Base-by-base conservation (phyloP, 2,329 filamentous ascomycete species). In the Talaromyces funiculosus region DNA sequence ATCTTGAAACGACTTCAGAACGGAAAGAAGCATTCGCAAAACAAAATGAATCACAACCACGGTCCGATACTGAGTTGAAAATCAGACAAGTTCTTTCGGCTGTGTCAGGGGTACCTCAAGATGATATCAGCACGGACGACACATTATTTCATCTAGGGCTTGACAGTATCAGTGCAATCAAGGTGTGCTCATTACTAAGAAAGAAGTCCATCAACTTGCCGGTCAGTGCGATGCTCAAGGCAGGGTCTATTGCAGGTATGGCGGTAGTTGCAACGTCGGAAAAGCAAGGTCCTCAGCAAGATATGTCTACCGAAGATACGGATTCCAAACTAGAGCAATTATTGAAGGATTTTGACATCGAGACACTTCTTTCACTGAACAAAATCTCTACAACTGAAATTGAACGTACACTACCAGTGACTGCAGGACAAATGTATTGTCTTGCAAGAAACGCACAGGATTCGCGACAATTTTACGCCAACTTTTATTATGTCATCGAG, bases 81-180 rank as follows among this genome's bases (percentile, higher is more conserved):
- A 80, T 86, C 53, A 76, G 78, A 42, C 66, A 77, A 37, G 75
- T 80, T 3, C 70, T 86, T 9, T 76, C 81, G 8, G 65, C 75
- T 31, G 79, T 92, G 0, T 89, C 91, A 0, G 83, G 82, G 16
- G 74, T 88, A 0, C 77, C 86, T 0, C 73, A 79, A 18, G 69
- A 78, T 0, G 78, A 84, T 1, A 89, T 96, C 56, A 73, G 76
- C 2, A 81, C 80, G 59, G 77, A 80, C 0, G 83, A 86, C 55
- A 90, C 83, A 0, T 83, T 96, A 12, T 96, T 94, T 72, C 87
- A 94, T 64, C 81, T 97, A 1, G 92, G 92, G 0, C 83, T 97
- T 1, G 92, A 97, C 71, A 97, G 92, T 0, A 96, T 97, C 72
- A 93, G 88, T 64, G 88, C 91, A 1, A 94, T 97, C 76, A 95